These are phyloP conservation scores for Lentinula sp. DNA, from an alignment of 768 basidiomycete species.

Conservation along the genomic window DNA sequence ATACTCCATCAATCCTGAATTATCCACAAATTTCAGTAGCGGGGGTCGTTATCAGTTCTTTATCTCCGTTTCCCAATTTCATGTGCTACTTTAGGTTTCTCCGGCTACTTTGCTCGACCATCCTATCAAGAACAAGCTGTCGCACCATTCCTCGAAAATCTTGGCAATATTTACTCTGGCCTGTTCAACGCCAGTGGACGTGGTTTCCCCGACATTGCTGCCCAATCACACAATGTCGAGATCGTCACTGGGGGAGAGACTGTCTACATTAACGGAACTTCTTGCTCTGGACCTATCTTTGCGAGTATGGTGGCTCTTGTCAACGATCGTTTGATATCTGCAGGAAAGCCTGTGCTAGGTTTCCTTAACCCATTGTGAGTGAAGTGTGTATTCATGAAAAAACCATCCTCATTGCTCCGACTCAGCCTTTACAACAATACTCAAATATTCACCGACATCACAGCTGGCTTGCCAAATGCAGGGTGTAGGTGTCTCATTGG, in stretches of 20 bases:
- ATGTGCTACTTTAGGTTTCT: slow-evolving; percentile 7
- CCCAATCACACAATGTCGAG: slow-evolving; percentile 8
- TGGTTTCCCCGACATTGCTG: slow-evolving; percentile 10
- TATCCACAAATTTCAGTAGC: slow-evolving; percentile 11
- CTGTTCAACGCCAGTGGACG: slow-evolving; percentile 32
- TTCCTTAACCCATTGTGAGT: slow-evolving; percentile 37
- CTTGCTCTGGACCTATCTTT: slow-evolving; percentile 37
- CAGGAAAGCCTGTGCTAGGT: slow-evolving; percentile 28
- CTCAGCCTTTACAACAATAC: slow-evolving; percentile 5
- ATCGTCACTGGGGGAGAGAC: slow-evolving; percentile 2
- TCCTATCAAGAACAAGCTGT: slow-evolving; percentile 31
- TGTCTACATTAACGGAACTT: slow-evolving; percentile 31
- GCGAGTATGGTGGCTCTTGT: slow-evolving; percentile 38
- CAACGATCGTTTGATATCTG: slow-evolving; percentile 33
- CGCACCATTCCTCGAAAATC: slow-evolving; percentile 20
- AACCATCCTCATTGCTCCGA: background rate
- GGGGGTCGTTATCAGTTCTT: background rate
- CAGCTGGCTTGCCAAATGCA: slow-evolving; percentile 3
- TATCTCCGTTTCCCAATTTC: background rate
- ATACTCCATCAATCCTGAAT: slow-evolving; percentile 19
- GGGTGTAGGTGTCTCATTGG: background rate
- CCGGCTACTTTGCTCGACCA: slow-evolving; percentile 21
- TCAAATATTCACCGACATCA: slow-evolving; percentile 7
- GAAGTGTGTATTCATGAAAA: background rate
- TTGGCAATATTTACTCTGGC: slow-evolving; percentile 29